phyloP scores from a whole-genome alignment of 2,329 filamentous ascomycete species.

The Berkeleyomyces rouxiae region DNA sequence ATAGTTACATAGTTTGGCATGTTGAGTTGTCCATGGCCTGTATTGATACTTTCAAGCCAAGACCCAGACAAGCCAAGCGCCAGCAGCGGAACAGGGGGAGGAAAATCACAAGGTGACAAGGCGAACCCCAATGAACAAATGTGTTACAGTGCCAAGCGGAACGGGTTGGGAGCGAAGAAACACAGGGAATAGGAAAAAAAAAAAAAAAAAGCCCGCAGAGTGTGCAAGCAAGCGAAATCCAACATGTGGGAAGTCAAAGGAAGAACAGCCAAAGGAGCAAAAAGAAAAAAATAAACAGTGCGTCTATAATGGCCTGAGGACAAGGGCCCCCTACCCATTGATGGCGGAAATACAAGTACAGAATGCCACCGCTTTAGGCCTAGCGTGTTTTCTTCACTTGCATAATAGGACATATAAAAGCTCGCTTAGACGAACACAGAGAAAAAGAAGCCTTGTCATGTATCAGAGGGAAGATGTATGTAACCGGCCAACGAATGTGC shows the following conservation, averaged over 20 bases:
- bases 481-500: no score
- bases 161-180: background rate
- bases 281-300: background rate
- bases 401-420: no score
- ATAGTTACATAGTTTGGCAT: background rate
- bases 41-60: background rate
- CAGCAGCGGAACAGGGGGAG: background rate
- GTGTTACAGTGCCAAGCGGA: background rate
- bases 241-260: background rate
- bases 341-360: no score
- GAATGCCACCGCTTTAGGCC: no score
- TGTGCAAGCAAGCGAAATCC: background rate
- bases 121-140: background rate
- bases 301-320: background rate
- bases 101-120: background rate
- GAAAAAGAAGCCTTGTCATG: no score
- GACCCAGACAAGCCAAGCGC: background rate
- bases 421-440: no score
- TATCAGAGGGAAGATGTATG: no score
- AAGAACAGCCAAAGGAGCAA: background rate
- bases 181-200: background rate
- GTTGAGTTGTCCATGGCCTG: background rate
- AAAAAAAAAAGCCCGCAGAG: background rate
- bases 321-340: background rate
- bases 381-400: no score